Base-by-base conservation (phyloP, 2,329 filamentous ascomycete genomes). In the Mariannaea elegans region DNA sequence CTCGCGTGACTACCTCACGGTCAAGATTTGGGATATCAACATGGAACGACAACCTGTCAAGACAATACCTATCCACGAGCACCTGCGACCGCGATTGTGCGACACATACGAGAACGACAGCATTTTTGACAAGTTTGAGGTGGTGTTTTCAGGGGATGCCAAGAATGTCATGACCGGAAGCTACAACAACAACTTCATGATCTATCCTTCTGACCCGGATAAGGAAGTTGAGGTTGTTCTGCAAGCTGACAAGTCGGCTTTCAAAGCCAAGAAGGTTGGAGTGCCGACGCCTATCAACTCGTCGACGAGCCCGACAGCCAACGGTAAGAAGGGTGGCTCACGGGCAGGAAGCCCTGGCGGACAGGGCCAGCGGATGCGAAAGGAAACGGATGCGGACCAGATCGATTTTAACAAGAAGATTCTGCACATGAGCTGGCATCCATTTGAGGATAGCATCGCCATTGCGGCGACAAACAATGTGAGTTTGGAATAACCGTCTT, bases 151-250 rank as follows among this genome's bases (percentile, higher is more conserved):
- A 2, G 95, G 95, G 21, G 94, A 98, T 77, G 93, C 93, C 36
- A 96, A 97, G 84, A 98, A 99, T 71, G 95, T 98, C 67, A 99
- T 99, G 95, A 99, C 95, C 6, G 95, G 95, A 70, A 97, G 93
- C 75, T 99, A 99, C 84, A 99, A 99, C 85, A 99, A 99, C 82
- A 99, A 99, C 82, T 98, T 99, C 84, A 99, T 99, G 95, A 99
- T 99, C 74, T 99, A 98, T 77, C 95, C 95, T 4, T 95, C 94
- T 23, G 94, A 98, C 72, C 92, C 94, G 7, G 92, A 94, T 67
- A 96, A 96, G 80, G 95, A 99, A 75, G 94, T 94, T 3, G 95
- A 99, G 78, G 94, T 99, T 46, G 95, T 99, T 45, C 82, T 99
- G 57, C 95, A 99, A 78, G 95, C 95, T 36, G 95, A 99, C 77